Base-by-base conservation (phyloP, 1,284 basidiomycete genomes). In the Afroboletus lepidellus region DNA sequence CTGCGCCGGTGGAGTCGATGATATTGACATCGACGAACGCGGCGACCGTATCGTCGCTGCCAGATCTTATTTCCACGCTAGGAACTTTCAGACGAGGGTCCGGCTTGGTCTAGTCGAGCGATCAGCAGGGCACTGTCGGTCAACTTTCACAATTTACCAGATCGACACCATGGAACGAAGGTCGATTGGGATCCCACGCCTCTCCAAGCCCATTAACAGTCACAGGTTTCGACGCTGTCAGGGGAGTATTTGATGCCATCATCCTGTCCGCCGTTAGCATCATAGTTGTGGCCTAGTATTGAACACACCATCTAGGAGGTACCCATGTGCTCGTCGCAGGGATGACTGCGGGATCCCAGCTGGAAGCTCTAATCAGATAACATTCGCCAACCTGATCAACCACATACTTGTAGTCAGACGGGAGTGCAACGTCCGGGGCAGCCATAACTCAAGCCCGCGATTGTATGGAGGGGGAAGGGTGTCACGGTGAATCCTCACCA, bases 21-120 rank as follows among this genome's bases (percentile, higher is more conserved):
- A 70, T 69, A 29, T 63, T 60, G 13, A 70, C 68, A 20, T 70
- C 64, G 9, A 68, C 50, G 30, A 67, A 68, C 0, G 64, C 66
- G 23, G 60, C 45, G n/a, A 56, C 20, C 5, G 57, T 53, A 34
- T 65, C 62, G 7, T 65, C 53, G 15, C 48, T 55, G n/a, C 48
- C 50, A 13, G 63, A 57, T 50, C 42, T 57, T 16, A 65, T 68
- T 36, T 67, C 60, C 25, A 68, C 63, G n/a, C 16, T 48, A 5
- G 64, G 66, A 8, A 56, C 48, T 41, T 63, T 65, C 21, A 65
- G 34, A 20, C 62, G 62, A 3, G 57, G 29, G 41, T 66, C 58
- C 1, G 47, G 25, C 46, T 60, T 67, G 38, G 62, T 56, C 63
- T 65, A 29, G 8, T 47, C 32, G 16, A 59, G 15, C 0, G 5